Evolutionary conservation across 2,329 filamentous ascomycete species (phyloP).

Genomic region (Exophiala viscosa): DNA sequence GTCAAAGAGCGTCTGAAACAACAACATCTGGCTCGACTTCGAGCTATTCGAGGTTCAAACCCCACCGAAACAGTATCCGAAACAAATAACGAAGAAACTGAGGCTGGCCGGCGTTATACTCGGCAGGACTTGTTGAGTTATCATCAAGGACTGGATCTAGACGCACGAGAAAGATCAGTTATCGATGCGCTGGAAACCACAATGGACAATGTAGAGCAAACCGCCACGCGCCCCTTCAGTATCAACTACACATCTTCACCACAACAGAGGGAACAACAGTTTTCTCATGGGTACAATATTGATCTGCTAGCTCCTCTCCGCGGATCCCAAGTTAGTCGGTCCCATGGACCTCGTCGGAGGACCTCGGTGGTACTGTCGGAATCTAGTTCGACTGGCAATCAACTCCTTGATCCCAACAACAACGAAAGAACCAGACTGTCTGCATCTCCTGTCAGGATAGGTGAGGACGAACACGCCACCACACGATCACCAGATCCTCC

Average conservation of each 20-base stretch:
- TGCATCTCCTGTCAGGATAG: slow-evolving; percentile 39
- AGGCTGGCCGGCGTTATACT: slow-evolving; percentile 2
- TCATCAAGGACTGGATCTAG: slow-evolving; percentile 23
- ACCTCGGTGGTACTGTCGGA: slow-evolving; percentile 42
- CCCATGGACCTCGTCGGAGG: slow-evolving; percentile 36
- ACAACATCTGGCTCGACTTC: slow-evolving; percentile 24
- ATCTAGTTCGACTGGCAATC: slow-evolving; percentile 27
- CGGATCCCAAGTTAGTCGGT: background rate
- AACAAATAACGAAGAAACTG: slow-evolving; percentile 7
- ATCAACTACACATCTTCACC: slow-evolving; percentile 26
- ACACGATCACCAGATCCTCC: slow-evolving; percentile 11
- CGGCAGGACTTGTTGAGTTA: slow-evolving; percentile 18
- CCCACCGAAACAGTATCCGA: slow-evolving; percentile 8
- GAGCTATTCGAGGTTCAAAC: slow-evolving; percentile 17
- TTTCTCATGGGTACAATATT: slow-evolving; percentile 8
- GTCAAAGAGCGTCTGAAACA: slow-evolving; percentile 26
- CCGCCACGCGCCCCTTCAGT: slow-evolving; percentile 19
- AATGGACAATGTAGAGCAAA: slow-evolving; percentile 20
- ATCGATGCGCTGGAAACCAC: slow-evolving; percentile 25
- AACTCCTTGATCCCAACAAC: slow-evolving; percentile 31
- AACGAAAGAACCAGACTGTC: slow-evolving; percentile 39
- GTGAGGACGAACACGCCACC: slow-evolving; percentile 28
- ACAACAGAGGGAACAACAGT: slow-evolving; percentile 8
- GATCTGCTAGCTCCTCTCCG: slow-evolving; percentile 11
- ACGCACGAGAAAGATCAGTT: slow-evolving; percentile 25